Evolutionary conservation across 306 rosid species (phyloP).

Genomic region (Castanea sativa): DNA sequence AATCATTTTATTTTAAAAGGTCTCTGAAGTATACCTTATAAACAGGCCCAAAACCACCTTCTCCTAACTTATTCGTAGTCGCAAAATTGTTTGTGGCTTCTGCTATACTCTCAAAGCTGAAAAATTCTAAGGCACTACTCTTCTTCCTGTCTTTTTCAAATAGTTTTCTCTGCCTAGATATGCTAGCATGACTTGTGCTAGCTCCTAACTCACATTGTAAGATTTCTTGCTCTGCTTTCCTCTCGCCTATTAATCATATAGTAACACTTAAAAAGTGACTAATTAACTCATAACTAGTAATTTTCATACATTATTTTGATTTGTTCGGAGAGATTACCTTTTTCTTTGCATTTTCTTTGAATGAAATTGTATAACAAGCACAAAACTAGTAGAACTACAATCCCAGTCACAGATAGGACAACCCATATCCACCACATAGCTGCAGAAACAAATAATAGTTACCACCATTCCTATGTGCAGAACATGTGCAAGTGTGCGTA

Average conservation of each 20-base stretch:
- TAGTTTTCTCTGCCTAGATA: background rate
- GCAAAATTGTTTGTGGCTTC: conserved; percentile 8
- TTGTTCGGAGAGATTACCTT: conserved; percentile 11
- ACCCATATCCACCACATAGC: conserved; percentile 34
- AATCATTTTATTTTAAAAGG: background rate
- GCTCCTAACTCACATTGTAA: conserved; percentile 19
- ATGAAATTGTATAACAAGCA: conserved; percentile 1
- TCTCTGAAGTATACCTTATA: background rate
- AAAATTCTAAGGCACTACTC: conserved; percentile 13
- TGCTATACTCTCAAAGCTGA: background rate
- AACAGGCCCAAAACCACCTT: conserved; percentile 9
- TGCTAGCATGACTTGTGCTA: background rate
- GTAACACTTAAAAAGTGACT: background rate
- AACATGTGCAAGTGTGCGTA: background rate
- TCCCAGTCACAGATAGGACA: conserved; percentile 11
- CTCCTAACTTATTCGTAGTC: background rate
- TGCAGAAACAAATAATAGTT: conserved; percentile 8
- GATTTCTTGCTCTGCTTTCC: background rate
- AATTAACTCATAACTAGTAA: background rate
- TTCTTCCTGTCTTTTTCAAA: background rate
- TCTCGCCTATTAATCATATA: conserved; percentile 6
- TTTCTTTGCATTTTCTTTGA: conserved; percentile 7
- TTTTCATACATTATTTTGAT: background rate
- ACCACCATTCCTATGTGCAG: background rate
- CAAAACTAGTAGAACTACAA: background rate